Conservation (phyloP, 345 rosid species). For the Brassica nigra region DNA sequence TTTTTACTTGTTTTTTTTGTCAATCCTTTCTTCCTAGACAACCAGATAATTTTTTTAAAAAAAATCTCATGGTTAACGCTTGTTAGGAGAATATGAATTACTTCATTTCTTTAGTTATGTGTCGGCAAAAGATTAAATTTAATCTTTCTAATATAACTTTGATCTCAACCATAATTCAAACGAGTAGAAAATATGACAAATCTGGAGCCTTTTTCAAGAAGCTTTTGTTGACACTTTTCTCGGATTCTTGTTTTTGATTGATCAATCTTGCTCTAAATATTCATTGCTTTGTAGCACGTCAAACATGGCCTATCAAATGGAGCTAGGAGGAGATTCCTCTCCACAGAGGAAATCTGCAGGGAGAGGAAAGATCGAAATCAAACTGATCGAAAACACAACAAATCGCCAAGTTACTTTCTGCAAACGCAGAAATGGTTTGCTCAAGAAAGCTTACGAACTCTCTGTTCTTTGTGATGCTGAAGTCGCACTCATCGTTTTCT, state of each 20-base stretch:
- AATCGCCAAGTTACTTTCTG: slow-evolving; percentile 98
- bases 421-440: slow-evolving; percentile 91
- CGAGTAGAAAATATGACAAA: background rate
- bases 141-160: background rate
- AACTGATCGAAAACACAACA: slow-evolving; percentile 99
- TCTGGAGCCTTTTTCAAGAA: slow-evolving; percentile 24
- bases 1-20: background rate
- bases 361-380: slow-evolving; percentile 99
- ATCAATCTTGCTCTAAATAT: slow-evolving; percentile 4
- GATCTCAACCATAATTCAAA: slow-evolving; percentile 18
- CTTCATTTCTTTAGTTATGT: slow-evolving; percentile 1
- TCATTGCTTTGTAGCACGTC: slow-evolving; percentile 14
- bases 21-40: background rate
- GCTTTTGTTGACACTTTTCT: background rate
- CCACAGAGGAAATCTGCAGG: slow-evolving; percentile 72
- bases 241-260: slow-evolving; percentile 1
- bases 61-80: background rate
- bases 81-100: background rate
- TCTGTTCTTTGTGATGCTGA: slow-evolving; percentile 63
- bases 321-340: slow-evolving; percentile 51
- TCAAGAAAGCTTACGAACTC: slow-evolving; percentile 93
- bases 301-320: slow-evolving; percentile 61
- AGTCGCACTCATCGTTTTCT: slow-evolving; percentile 89
- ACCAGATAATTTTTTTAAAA: background rate
- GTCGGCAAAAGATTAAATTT: slow-evolving; percentile 9